Evolutionary conservation across 768 basidiomycete species (phyloP).

Genomic region (Lactarius evosmus): DNA sequence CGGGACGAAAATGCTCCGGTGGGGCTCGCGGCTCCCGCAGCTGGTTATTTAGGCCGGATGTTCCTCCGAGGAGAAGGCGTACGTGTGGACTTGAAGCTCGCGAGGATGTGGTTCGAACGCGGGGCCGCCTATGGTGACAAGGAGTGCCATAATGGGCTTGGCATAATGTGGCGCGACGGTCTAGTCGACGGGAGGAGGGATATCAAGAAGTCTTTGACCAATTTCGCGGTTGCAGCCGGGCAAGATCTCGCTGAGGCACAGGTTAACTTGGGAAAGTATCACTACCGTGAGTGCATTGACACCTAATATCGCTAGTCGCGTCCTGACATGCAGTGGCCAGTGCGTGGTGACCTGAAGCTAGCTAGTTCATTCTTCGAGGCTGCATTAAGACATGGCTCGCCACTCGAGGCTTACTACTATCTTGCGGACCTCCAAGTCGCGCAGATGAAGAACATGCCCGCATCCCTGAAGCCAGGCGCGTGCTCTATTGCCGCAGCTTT

Average conservation of each 20-base stretch:
- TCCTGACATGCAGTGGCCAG: slow-evolving; percentile 40
- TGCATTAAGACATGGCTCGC: slow-evolving; percentile 83
- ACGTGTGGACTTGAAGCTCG: slow-evolving; percentile 65
- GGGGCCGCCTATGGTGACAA: slow-evolving; percentile 77
- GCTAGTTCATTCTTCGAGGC: slow-evolving; percentile 79
- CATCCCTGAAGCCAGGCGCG: slow-evolving; percentile 58
- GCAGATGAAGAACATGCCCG: slow-evolving; percentile 48
- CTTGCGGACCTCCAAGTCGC: slow-evolving; percentile 76
- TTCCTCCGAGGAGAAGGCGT: slow-evolving; percentile 91
- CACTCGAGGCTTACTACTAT: slow-evolving; percentile 94
- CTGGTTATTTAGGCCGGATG: slow-evolving; percentile 92
- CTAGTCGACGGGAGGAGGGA: slow-evolving; percentile 66
- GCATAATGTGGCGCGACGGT: slow-evolving; percentile 91
- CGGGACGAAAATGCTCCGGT: slow-evolving; percentile 34
- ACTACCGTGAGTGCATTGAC: slow-evolving; percentile 49
- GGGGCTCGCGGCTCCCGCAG: slow-evolving; percentile 71
- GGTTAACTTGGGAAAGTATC: slow-evolving; percentile 82
- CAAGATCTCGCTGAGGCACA: slow-evolving; percentile 92
- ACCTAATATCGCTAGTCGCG: slow-evolving; percentile 3
- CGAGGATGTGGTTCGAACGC: slow-evolving; percentile 93
- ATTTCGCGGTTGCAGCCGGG: slow-evolving; percentile 77
- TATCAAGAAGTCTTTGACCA: slow-evolving; percentile 53
- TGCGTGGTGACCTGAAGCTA: slow-evolving; percentile 57
- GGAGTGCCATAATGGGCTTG: slow-evolving; percentile 87
- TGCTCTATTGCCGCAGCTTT: slow-evolving; percentile 91